Evolutionary conservation across 768 basidiomycete genomes (phyloP), one percentile per base, ranked within the genome.

Genomic region (Trametes cingulata): DNA sequence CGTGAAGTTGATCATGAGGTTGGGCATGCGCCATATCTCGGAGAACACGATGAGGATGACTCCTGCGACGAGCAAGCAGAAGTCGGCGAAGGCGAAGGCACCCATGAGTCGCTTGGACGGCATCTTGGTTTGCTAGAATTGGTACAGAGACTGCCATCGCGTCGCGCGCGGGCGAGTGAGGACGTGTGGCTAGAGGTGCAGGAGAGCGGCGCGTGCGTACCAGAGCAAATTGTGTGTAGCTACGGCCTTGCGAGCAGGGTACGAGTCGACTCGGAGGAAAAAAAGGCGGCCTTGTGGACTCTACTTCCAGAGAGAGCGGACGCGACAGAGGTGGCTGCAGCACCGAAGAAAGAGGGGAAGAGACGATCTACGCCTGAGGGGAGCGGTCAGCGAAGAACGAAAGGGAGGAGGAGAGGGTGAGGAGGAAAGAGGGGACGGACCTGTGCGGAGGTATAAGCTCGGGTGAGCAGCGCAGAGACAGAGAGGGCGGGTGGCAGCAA

Each of bases 1-100:
- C 33, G 88, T 83, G 77, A 92, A 78, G 70, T 92, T 91, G 73
- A 88, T 76, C 58, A 95, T 74, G n/a, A 88, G 69, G 67, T 90
- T 81, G 8, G 85, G 80, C 43, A 77, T 74, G 53, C 84, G 80
- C 88, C 90, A 94, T 36, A 89, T 68, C 57, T 93, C 74, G 17
- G 91, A 89, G 48, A 93, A 75, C 41, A 80, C 79, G 59, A 95
- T 74, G 13, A 85, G 74, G 52, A 93, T 60, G 41, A 78, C 75
- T 43, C 90, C 92, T 13, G 88, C 86, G n/a, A 77, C 82, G 47
- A 94, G 78, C 48, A 95, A 82, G 62, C 78, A 79, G 54, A 87
- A 58, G 75, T 88, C 89, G 63, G 94, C 78, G 72, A 85, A 81
- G 24, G 78, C 82, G 88, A 91, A 95, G 60, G 83, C 79, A 49